Conservation (phyloP, 139 green algal species). For the Chlorella sp. region DNA sequence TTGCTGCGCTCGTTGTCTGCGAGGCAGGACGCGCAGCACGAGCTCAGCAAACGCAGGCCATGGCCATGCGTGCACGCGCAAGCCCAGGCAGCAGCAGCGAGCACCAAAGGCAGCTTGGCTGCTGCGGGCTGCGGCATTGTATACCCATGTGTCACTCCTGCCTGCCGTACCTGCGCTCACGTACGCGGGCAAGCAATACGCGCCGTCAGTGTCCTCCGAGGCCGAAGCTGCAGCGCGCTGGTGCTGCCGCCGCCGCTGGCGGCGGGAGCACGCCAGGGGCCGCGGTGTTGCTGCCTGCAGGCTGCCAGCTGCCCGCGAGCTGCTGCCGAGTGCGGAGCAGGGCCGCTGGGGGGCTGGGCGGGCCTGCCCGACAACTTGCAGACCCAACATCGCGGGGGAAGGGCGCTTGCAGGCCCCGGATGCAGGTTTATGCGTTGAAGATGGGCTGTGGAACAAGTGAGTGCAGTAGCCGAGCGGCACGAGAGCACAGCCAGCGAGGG, state of each 20-base stretch:
- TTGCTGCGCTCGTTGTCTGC: conserved; percentile 59
- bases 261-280: too few species aligned
- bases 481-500: too few species aligned
- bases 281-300: too few species aligned
- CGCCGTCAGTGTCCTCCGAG: neutral
- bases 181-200: conserved; percentile 19
- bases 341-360: too few species aligned
- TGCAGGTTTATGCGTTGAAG: too few species aligned
- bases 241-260: neutral
- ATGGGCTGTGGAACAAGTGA: too few species aligned
- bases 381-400: too few species aligned
- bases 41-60: neutral
- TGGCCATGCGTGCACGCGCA: neutral
- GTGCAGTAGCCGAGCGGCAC: too few species aligned
- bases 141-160: neutral
- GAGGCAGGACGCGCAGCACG: too few species aligned
- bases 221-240: neutral
- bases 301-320: neutral
- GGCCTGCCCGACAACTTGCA: too few species aligned
- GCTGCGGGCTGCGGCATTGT: neutral
- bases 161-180: conserved; percentile 5
- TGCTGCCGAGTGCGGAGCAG: neutral
- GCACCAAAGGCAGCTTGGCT: neutral
- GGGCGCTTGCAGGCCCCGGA: too few species aligned
- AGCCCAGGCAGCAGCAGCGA: neutral